These are phyloP conservation scores for Fusarium sulawesiense DNA, from an alignment of 2,329 filamentous ascomycete genomes.

Conservation along the genomic window DNA sequence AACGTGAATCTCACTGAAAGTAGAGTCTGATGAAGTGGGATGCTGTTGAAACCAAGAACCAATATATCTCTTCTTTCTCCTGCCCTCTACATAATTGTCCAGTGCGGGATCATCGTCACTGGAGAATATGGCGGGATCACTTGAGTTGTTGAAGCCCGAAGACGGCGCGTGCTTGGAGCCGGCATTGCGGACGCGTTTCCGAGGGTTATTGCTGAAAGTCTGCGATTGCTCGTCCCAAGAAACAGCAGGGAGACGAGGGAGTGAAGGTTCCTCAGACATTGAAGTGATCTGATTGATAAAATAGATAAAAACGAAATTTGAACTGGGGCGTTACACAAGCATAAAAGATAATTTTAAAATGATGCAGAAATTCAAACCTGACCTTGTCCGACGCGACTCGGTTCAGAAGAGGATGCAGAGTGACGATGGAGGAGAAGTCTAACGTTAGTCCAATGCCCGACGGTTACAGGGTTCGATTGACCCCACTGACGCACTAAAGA, in stretches of 20 bases:
- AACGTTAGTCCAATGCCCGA: neutral
- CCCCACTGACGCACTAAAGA: constrained; percentile 37
- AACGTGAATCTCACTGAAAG: constrained; percentile 55
- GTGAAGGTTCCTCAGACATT: constrained; percentile 55
- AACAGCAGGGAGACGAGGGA: constrained; percentile 54
- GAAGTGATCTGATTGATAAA: constrained; percentile 3
- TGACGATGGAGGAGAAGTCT: constrained; percentile 32
- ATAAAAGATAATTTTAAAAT: constrained; percentile 10
- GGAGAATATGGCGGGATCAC: constrained; percentile 77
- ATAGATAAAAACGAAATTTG: neutral
- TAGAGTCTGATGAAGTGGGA: constrained; percentile 62
- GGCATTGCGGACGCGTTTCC: constrained; percentile 54
- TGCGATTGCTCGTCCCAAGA: constrained; percentile 55
- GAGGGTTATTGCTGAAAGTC: constrained; percentile 54
- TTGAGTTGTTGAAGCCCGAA: constrained; percentile 69
- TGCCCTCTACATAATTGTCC: constrained; percentile 70
- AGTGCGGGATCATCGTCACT: constrained; percentile 76
- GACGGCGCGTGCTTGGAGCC: constrained; percentile 46
- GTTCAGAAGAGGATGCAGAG: constrained; percentile 27
- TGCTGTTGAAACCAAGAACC: constrained; percentile 76
- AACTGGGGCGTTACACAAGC: constrained; percentile 15
- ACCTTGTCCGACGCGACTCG: constrained; percentile 26
- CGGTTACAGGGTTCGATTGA: constrained; percentile 35
- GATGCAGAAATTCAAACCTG: constrained; percentile 15
- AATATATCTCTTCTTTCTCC: constrained; percentile 70